Percentiles rank a stretch among this genome's conserved stretches.
phyloP scores from a whole-genome alignment of 805 yeast species.

The Candida sonorensis region DNA sequence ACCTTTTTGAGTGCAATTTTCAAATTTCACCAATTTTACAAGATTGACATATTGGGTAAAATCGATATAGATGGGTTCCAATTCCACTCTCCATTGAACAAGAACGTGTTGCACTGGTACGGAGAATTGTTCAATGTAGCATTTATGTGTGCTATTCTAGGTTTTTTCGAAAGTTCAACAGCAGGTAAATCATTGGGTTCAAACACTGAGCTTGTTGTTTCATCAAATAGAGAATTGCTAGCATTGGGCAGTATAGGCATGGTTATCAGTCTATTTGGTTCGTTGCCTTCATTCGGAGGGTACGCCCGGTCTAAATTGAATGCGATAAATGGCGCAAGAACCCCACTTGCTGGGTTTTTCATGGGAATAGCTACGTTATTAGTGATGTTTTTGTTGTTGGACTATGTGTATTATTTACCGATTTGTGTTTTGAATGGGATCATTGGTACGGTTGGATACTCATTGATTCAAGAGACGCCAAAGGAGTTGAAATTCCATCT shows the following conservation, averaged over 20 bases:
- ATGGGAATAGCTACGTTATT: conserved; percentile 73
- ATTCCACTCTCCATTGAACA: conserved; percentile 54
- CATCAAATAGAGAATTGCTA: conserved; percentile 84
- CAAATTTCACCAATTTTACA: conserved; percentile 41
- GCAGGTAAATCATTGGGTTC: conserved; percentile 85
- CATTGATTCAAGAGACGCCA: conserved; percentile 80
- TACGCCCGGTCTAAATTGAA: conserved; percentile 90
- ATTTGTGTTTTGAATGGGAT: conserved; percentile 73
- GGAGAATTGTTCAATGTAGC: conserved; percentile 58
- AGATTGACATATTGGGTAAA: conserved; percentile 65
- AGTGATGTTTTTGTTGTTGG: conserved; percentile 54
- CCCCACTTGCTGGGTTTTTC: conserved; percentile 76
- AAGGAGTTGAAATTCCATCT: conserved; percentile 68
- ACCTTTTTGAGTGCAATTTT: conserved; percentile 43
- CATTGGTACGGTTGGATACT: conserved; percentile 70
- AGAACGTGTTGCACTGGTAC: conserved; percentile 38
- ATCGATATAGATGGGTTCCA: conserved; percentile 45
- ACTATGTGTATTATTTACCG: conserved; percentile 67
- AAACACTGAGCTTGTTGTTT: conserved; percentile 60
- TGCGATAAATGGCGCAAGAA: conserved; percentile 79
- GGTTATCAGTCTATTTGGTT: conserved; percentile 50
- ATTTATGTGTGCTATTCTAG: conserved; percentile 73
- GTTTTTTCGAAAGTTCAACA: conserved; percentile 89
- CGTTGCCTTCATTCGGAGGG: conserved; percentile 91
- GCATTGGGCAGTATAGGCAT: conserved; percentile 80